Evolutionary conservation across 495 filamentous ascomycete species (phyloP).

Genomic region (Neurospora africana): DNA sequence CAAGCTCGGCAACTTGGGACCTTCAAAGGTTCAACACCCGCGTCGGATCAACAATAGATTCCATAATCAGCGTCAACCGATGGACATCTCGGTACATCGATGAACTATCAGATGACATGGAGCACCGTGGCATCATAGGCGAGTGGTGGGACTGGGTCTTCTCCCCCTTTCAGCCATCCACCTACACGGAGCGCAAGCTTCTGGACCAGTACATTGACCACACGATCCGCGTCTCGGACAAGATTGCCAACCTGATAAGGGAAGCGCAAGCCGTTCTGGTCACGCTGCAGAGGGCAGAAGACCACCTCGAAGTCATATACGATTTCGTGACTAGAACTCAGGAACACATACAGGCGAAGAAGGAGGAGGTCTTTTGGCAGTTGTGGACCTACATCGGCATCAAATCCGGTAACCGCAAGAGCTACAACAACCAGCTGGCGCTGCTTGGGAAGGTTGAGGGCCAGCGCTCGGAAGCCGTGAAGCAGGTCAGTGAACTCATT

Average conservation of each 20-base stretch:
- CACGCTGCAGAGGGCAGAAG: constrained; percentile 50
- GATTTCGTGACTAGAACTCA: constrained; percentile 49
- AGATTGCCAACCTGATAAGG: constrained; percentile 51
- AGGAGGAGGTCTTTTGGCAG: constrained; percentile 49
- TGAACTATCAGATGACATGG: constrained; percentile 36
- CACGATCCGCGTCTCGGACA: constrained; percentile 50
- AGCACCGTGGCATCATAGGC: constrained; percentile 30
- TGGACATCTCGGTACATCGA: constrained; percentile 59
- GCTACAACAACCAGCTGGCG: constrained; percentile 44
- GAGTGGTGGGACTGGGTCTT: constrained; percentile 32
- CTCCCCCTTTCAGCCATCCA: constrained; percentile 45
- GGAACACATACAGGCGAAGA: constrained; percentile 34
- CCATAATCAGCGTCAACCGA: constrained; percentile 48
- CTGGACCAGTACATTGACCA: constrained; percentile 56
- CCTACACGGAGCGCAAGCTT: constrained; percentile 41
- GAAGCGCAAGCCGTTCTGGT: constrained; percentile 52
- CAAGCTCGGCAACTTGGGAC: constrained; percentile 43
- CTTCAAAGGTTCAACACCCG: constrained; percentile 58
- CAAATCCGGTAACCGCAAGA: constrained; percentile 43
- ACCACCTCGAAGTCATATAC: constrained; percentile 51
- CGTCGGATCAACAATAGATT: constrained; percentile 58
- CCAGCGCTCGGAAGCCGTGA: constrained; percentile 49
- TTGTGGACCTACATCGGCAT: constrained; percentile 64
- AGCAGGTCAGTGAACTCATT: constrained; percentile 48
- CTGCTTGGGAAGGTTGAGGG: constrained; percentile 46